Evolutionary conservation across 1,284 basidiomycete genomes (phyloP).

Genomic region (Tilletia setariae): DNA sequence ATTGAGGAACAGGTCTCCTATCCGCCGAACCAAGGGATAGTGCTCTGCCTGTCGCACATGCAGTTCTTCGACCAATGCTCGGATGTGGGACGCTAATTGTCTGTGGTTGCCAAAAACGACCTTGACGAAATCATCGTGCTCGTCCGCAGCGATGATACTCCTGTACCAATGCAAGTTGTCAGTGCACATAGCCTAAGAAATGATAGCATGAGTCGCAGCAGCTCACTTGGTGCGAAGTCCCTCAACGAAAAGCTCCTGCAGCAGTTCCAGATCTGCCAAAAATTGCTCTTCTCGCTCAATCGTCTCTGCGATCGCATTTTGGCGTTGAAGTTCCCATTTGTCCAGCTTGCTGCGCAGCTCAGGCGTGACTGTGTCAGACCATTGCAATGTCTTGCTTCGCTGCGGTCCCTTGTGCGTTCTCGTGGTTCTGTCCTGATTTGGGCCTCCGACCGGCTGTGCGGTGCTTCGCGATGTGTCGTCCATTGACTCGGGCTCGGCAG

Average conservation of each 20-base stretch:
- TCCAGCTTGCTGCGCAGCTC: constrained; percentile 10
- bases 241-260: constrained; percentile 61
- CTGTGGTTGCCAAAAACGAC: constrained; percentile 83
- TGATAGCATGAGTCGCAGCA: too few relatives aligned
- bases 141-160: constrained; percentile 13
- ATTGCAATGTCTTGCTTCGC: constrained; percentile 5
- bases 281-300: constrained; percentile 88
- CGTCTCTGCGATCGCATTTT: constrained; percentile 85
- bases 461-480: neutral
- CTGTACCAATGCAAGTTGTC: neutral
- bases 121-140: constrained; percentile 74
- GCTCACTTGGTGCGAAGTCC: constrained; percentile 24
- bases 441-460: neutral
- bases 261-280: constrained; percentile 77
- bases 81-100: constrained; percentile 77
- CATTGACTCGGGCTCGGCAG: neutral
- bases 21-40: constrained; percentile 73
- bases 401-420: neutral
- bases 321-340: constrained; percentile 75
- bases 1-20: constrained; percentile 86
- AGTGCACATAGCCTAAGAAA: too few relatives aligned
- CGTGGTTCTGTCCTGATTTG: neutral
- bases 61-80: constrained; percentile 75
- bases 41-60: constrained; percentile 84
- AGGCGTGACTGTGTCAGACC: constrained; percentile 12